These are phyloP conservation scores for Colletotrichum simmondsii DNA, from an alignment of 2,329 filamentous ascomycete species.

Conservation along the genomic window DNA sequence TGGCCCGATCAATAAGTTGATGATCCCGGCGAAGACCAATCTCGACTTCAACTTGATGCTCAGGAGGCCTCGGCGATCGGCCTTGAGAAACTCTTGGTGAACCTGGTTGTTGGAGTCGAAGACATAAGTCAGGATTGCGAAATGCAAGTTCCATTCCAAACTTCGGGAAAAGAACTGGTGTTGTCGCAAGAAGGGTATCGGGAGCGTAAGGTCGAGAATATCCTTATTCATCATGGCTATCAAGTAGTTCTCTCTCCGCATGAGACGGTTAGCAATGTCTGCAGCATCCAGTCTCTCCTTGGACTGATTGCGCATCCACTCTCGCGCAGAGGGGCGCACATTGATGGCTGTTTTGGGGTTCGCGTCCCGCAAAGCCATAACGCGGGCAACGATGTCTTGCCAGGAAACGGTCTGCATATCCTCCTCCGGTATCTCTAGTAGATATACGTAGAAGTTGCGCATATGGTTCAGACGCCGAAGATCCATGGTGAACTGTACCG, in stretches of 20 bases:
- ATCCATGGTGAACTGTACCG: conserved; percentile 79
- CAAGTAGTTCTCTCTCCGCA: conserved; percentile 96
- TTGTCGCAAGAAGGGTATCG: conserved; percentile 83
- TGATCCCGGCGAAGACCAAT: conserved; percentile 83
- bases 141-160: conserved; percentile 90
- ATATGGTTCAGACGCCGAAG: conserved; percentile 79
- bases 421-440: conserved; percentile 82
- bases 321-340: conserved; percentile 61
- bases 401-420: conserved; percentile 96
- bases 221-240: conserved; percentile 99
- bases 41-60: conserved; percentile 82
- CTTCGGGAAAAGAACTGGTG: conserved; percentile 89
- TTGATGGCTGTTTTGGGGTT: conserved; percentile 82
- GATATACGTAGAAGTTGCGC: conserved; percentile 85
- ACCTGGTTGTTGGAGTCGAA: conserved; percentile 93
- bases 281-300: conserved; percentile 96
- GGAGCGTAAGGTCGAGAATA: conserved; percentile 85
- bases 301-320: conserved; percentile 82
- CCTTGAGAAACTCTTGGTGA: conserved; percentile 84
- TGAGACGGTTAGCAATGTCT: conserved; percentile 95
- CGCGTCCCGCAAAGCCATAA: conserved; percentile 85
- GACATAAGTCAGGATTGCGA: conserved; percentile 91
- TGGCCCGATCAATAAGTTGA: conserved; percentile 88
- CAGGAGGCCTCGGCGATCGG: conserved; percentile 81
- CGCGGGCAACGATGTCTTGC: conserved; percentile 87